Base-by-base conservation (phyloP, 164 flowering plant genomes). In the Brasenia schreberi region DNA sequence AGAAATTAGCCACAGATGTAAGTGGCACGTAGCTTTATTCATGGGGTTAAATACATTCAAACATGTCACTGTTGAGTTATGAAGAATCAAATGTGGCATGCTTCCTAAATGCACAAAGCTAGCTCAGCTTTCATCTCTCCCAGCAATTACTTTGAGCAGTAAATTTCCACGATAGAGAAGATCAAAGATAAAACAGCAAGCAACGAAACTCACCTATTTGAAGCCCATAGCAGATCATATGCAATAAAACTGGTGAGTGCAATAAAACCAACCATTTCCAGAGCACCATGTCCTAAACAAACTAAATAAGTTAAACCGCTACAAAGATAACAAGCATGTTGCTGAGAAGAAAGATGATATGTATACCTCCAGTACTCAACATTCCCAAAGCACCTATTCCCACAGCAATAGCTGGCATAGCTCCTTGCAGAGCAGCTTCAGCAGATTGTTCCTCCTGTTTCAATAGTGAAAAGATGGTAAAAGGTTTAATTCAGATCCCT, bases 201-300 rank as follows among this genome's bases (percentile, higher is more conserved):
- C 27, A 23, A 7, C 53, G 7, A 64, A 14, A 10, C 64, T 53
- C 53, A 69, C 71, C 64, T 43, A 33, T 59, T 69, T 19, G 71
- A 69, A 69, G 71, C 71, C 71, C 63, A 69, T 16, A 69, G 63
- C 19, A 69, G 66, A 69, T 69, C 71, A 59, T 59, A 64, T 6
- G 59, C 71, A 19, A 69, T 11, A 42, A 69, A 69, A 64, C 67
- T 69, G 39, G 52, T 42, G 17, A 42, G 11, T 11, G 71, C 71
- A 19, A 64, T 42, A 64, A 69, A 64, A 59, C 71, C 71, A 27
- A 69, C 63, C 67, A 69, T 64, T 69, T 69, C 67, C 71, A 64
- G 61, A 43, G 63, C 52, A 64, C 71, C 71, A 64, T 59, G 19
- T 39, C 52, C 71, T 69, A 45, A 45, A 12, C 53, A 45, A 45